These are phyloP conservation scores for Arachnopeziza araneosa DNA, from an alignment of 2,329 filamentous ascomycete genomes.

Conservation along the genomic window DNA sequence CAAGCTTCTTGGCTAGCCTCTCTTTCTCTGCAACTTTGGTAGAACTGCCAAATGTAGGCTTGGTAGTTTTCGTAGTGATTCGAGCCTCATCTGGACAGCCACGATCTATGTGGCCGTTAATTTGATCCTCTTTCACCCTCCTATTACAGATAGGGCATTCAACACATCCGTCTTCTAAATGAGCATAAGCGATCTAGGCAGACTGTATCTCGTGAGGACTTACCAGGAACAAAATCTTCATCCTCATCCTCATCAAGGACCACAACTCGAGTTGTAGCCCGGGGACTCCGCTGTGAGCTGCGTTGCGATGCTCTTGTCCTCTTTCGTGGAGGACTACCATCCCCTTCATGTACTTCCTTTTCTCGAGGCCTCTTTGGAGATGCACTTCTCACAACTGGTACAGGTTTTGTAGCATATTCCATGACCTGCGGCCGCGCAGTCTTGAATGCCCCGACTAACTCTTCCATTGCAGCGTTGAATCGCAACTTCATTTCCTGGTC, in stretches of 20 bases:
- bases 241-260: slow-evolving; percentile 24
- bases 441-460: slow-evolving; percentile 75
- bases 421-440: slow-evolving; percentile 58
- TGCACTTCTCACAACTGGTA: slow-evolving; percentile 5
- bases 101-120: slow-evolving; percentile 76
- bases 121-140: slow-evolving; percentile 72
- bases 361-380: slow-evolving; percentile 49
- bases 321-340: slow-evolving; percentile 37
- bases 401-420: slow-evolving; percentile 52
- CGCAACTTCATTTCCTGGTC: slow-evolving; percentile 83
- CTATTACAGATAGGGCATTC: slow-evolving; percentile 72
- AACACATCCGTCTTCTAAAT: slow-evolving; percentile 53
- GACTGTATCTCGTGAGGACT: background rate
- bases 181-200: slow-evolving; percentile 1
- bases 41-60: slow-evolving; percentile 5
- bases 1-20: slow-evolving; percentile 19
- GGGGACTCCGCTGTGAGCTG: slow-evolving; percentile 34
- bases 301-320: slow-evolving; percentile 47
- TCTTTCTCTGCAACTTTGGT: slow-evolving; percentile 24
- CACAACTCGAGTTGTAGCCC: slow-evolving; percentile 16
- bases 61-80: background rate
- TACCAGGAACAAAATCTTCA: slow-evolving; percentile 28
- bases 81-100: slow-evolving; percentile 15
- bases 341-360: slow-evolving; percentile 26
- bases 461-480: slow-evolving; percentile 78